Percentiles rank a stretch among this genome's conserved stretches.
These are phyloP conservation scores for Wickerhamomyces bisporus DNA, from an alignment of 805 yeast genomes.

Conservation along the genomic window DNA sequence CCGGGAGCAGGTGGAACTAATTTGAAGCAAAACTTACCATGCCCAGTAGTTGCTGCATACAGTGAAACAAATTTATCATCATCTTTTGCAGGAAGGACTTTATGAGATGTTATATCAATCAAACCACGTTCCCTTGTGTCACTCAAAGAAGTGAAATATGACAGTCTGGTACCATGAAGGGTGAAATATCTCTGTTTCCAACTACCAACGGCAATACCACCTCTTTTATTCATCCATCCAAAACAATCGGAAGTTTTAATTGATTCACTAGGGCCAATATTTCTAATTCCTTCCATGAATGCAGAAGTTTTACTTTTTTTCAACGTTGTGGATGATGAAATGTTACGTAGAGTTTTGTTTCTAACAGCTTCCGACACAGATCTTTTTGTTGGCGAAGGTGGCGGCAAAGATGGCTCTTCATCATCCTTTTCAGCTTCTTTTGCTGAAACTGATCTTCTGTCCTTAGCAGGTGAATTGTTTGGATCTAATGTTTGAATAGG, in stretches of 20 bases:
- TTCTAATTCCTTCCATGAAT: conserved; percentile 82
- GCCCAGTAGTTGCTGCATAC: conserved; percentile 90
- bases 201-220: conserved; percentile 76
- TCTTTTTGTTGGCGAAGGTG: conserved; percentile 29
- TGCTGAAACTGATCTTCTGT: conserved; percentile 49
- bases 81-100: conserved; percentile 76
- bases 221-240: conserved; percentile 97
- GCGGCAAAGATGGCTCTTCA: not conserved
- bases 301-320: conserved; percentile 56
- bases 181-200: conserved; percentile 88
- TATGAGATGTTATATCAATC: conserved; percentile 92
- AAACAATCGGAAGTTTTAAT: conserved; percentile 67
- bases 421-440: conserved; percentile 29
- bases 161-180: conserved; percentile 86
- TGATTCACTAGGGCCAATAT: conserved; percentile 71
- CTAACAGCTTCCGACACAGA: conserved; percentile 46
- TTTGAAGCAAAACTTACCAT: conserved; percentile 91
- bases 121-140: conserved; percentile 88
- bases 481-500: conserved; percentile 14
- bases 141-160: conserved; percentile 73
- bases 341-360: conserved; percentile 47
- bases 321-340: conserved; percentile 42
- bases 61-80: conserved; percentile 83
- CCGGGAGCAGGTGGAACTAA: conserved; percentile 98
- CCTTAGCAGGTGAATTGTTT: conserved; percentile 14